Evolutionary conservation across 495 filamentous ascomycete genomes (phyloP), one percentile per base, ranked within the genome.

Genomic region (Bathelium albidoporum): DNA sequence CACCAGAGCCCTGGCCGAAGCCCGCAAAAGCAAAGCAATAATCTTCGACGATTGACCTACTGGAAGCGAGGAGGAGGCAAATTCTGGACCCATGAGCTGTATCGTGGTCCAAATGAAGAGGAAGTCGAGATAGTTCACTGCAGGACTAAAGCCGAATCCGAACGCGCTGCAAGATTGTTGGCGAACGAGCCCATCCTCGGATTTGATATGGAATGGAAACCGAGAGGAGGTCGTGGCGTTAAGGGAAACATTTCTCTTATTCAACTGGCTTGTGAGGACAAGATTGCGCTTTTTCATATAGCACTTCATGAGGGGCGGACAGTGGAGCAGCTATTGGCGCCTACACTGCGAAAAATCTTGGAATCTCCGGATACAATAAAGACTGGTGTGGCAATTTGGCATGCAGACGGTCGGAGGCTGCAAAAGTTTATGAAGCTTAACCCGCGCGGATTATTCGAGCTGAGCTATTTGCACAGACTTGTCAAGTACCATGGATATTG

Each of bases 301-400:
- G 69, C 70, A 0, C 52, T 68, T 10, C 71, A 68, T 63, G 44
- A 64, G 32, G 73, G 73, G 0, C 60, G 58, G 0, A 73, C 68
- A 1, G 60, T 61, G 1, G 67, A 71, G 2, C 53, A 76, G 43
- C 66, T 77, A 0, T 9, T 77, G 34, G 66, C 73, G 16, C 67
- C 69, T 1, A 64, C 69, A 18, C 44, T 77, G 14, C 70, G 69
- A 43, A 52, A 82, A 69, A 49, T 87, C 80, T 70, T 96, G 89
- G 12, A 97, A 82, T 44, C 92, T 82, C n/a, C 85, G 79, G 32
- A 94, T 85, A 72, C 95, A 85, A 74, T 93, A 87, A 62, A 98
- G 81, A 1, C 90, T 85, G 22, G 94, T 84, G 73, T 98, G 91
- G 53, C 90, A 87, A 70, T 97, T 88, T 20, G 88, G 87, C n/a